Base-by-base conservation (phyloP, 495 filamentous ascomycete genomes). In the Lophiostoma macrostomum region DNA sequence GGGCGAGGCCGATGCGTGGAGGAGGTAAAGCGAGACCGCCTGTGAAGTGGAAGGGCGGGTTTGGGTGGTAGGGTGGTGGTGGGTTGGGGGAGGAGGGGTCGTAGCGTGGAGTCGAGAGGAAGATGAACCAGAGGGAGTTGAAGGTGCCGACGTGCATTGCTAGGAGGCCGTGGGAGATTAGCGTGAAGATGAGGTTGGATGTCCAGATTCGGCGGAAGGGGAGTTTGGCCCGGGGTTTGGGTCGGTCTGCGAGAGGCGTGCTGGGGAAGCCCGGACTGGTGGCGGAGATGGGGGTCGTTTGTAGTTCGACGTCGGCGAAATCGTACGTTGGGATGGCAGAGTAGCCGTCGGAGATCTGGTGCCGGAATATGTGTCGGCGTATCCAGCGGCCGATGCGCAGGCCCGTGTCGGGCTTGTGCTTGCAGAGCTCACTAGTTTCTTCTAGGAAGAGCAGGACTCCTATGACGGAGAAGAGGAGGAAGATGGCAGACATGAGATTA, bases 91-190 rank as follows among this genome's bases (percentile, higher is more conserved):
- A 58, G 44, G 73, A 69, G 7, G 79, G 75, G 8, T 69, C 58
- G 50, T 60, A 71, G 37, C 76, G 77, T 0, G 86, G 84, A 2
- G 80, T 81, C 7, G 83, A 84, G 42, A 91, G 71, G 64, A 86
- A 87, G 20, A 86, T 76, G 41, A 84, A 86, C 37, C 84, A 85
- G 59, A 90, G 74, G 38, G 83, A 76, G 68, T 84, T 86, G 74
- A 87, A 91, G 6, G 86, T 82, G 29, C 82, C 79, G 28, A 84
- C 81, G 65, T 91, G 87, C 56, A 87, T 74, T n/a, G 82, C 79
- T 13, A 91, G 72, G 7, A 88, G 72, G 31, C 77, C 80, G 28
- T 88, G 83, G 3, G 76, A 74, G 28, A 86, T 60, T 1, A 90
- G 68, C 0, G 84, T 85, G 6, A 77, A 66, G 18, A 83, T 52